phyloP scores from a whole-genome alignment of 495 filamentous ascomycete genomes.

The Annulohypoxylon maeteangense region DNA sequence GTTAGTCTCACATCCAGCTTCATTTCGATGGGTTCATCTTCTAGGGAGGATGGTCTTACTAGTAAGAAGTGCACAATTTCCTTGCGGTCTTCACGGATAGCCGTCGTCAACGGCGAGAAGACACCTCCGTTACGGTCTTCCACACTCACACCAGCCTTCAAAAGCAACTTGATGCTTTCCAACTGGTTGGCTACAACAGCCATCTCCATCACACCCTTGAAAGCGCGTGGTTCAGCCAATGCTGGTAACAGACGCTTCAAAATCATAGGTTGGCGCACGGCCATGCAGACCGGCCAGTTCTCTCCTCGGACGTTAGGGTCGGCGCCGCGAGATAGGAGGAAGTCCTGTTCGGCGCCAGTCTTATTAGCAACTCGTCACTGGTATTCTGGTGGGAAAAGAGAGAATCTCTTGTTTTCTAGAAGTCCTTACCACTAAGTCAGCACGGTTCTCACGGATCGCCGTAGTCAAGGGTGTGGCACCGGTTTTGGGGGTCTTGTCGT shows the following conservation, averaged over 20 bases:
- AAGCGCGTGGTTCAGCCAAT: conserved; percentile 56
- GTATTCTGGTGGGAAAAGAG: not conserved
- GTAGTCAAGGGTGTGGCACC: conserved; percentile 63
- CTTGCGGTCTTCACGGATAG: conserved; percentile 62
- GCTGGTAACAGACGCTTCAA: conserved; percentile 58
- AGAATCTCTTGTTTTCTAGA: not conserved
- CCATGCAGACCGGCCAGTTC: conserved; percentile 68
- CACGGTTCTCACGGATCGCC: conserved; percentile 60
- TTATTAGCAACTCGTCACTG: conserved; percentile 7
- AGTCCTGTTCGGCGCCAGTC: conserved; percentile 36
- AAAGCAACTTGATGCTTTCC: conserved; percentile 57
- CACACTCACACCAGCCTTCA: conserved; percentile 60
- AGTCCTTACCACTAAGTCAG: conserved; percentile 52
- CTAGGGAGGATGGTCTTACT: conserved; percentile 7
- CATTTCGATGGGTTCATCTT: not conserved
- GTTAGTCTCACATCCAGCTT: not conserved
- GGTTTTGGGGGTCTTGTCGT: conserved; percentile 59
- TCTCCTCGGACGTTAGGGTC: conserved; percentile 62
- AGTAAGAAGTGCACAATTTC: conserved; percentile 62
- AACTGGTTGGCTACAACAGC: conserved; percentile 62
- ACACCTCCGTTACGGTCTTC: conserved; percentile 68
- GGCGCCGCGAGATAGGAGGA: conserved; percentile 61
- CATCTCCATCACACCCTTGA: conserved; percentile 66
- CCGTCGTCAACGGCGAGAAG: conserved; percentile 65
- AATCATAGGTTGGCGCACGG: conserved; percentile 58